phyloP scores from a whole-genome alignment of 1,284 basidiomycete species.

The Marasmius oreades region DNA sequence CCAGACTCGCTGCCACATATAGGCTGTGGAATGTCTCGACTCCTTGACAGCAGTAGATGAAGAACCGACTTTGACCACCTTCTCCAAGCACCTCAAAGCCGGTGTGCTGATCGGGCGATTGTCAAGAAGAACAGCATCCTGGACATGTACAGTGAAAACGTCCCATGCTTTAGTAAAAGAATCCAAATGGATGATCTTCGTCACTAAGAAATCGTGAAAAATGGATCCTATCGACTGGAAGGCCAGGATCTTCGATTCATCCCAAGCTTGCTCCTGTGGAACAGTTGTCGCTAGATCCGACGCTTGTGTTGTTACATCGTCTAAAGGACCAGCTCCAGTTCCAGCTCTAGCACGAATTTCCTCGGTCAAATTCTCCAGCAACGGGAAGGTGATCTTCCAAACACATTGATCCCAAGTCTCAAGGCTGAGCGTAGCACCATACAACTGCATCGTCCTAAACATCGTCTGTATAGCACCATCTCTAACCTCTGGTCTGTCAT shows the following conservation, averaged over 20 bases:
- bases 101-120: conserved; percentile 72
- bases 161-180: conserved; percentile 73
- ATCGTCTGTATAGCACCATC: conserved; percentile 93
- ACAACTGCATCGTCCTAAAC: conserved; percentile 91
- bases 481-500: conserved; percentile 82
- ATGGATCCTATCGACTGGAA: conserved; percentile 83
- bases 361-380: conserved; percentile 70
- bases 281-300: neutral
- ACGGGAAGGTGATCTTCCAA: conserved; percentile 87
- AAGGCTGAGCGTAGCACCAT: conserved; percentile 77
- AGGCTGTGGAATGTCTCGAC: conserved; percentile 39
- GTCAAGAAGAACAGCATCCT: conserved; percentile 68
- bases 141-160: conserved; percentile 66
- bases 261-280: conserved; percentile 54
- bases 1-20: conserved; percentile 67
- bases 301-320: neutral
- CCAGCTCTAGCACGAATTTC: conserved; percentile 43
- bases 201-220: conserved; percentile 73
- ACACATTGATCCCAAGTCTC: conserved; percentile 87
- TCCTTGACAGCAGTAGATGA: conserved; percentile 31
- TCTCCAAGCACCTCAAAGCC: conserved; percentile 78
- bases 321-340: neutral
- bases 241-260: conserved; percentile 87
- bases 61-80: conserved; percentile 59
- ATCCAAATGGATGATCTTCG: conserved; percentile 69